Evolutionary conservation across 2,329 filamentous ascomycete genomes (phyloP), one percentile per base, ranked within the genome.

Genomic region (Alternaria brassicicola): DNA sequence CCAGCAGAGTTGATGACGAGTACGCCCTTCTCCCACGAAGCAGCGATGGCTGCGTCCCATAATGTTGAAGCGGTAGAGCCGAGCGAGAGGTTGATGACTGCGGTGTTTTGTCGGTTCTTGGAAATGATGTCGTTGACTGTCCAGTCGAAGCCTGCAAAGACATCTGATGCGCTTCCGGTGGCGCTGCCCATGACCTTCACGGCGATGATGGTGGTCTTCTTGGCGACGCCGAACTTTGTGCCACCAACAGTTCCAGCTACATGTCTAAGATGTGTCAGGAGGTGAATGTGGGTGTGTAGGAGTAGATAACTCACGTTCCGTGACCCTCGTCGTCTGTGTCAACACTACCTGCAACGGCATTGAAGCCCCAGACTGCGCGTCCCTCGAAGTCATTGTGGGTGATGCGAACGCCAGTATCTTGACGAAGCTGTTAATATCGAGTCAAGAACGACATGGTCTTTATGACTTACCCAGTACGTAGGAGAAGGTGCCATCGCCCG

Each of bases 331-430:
- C 69, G 52, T 76, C 72, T 12, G 59, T 64, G 47, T 69, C 55
- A 8, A 36, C 33, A n/a, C 9, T 38, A 30, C 45, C 51, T 15
- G 12, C 61, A 2, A 73, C 68, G 1, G 69, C 66, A 36, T 76
- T 75, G 64, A 59, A 70, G 6, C 71, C 74, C 59, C 65, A 71
- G 9, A 48, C 54, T 9, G 72, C 74, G 15, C 74, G 69, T 26
- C 71, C 70, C 12, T 59, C 64, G 28, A 77, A 77, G 7, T 76
- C 75, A 1, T 47, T 28, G 75, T 90, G 88, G 2, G 80, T 82
- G 30, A 76, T 74, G 41, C 78, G 76, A 71, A 90, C 84, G 61
- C 88, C 88, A 2, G 87, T 89, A 74, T 90, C 88, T 57, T 23
- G 6, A 42, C 5, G 17, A 30, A 25, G 13, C 26, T 33, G 21